phyloP scores from a whole-genome alignment of 352 stramenopile genomes.

The Phytophthora aleatoria region DNA sequence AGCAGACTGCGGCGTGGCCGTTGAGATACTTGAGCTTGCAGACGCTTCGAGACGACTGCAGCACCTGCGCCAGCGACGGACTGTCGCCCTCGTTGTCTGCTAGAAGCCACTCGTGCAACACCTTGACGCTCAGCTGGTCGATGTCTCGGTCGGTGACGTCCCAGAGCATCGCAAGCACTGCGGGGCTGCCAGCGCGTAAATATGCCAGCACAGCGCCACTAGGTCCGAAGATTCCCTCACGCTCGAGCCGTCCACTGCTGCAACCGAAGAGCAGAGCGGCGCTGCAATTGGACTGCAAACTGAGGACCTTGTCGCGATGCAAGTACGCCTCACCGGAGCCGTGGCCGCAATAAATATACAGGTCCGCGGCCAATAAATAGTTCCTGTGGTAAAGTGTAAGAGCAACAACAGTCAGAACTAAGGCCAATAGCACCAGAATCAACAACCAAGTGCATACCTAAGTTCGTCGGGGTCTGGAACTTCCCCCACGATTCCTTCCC shows the following conservation, averaged over 20 bases:
- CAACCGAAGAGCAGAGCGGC: slow-evolving; percentile 97
- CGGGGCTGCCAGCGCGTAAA: slow-evolving; percentile 89
- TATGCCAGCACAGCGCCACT: slow-evolving; percentile 95
- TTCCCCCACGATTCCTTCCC: slow-evolving; percentile 57
- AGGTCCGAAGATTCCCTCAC: slow-evolving; percentile 91
- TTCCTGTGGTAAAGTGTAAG: slow-evolving; percentile 27
- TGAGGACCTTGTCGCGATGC: slow-evolving; percentile 77
- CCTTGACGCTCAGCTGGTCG: slow-evolving; percentile 87
- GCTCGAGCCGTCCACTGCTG: slow-evolving; percentile 93
- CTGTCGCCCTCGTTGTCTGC: slow-evolving; percentile 39
- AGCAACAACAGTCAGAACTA: slow-evolving; percentile 8
- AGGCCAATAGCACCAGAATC: not conserved
- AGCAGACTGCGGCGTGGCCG: slow-evolving; percentile 95
- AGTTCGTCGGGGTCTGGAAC: slow-evolving; percentile 55
- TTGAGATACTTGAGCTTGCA: slow-evolving; percentile 96
- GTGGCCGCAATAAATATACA: slow-evolving; percentile 98
- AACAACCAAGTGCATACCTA: slow-evolving; percentile 33
- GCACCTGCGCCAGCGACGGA: slow-evolving; percentile 63
- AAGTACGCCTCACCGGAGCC: slow-evolving; percentile 95
- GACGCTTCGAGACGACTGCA: slow-evolving; percentile 72
- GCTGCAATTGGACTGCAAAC: slow-evolving; percentile 57
- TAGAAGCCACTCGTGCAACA: slow-evolving; percentile 77
- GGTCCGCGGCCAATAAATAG: slow-evolving; percentile 64
- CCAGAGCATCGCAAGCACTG: slow-evolving; percentile 98
- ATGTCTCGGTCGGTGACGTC: slow-evolving; percentile 99